Base-by-base conservation (phyloP, 2,329 filamentous ascomycete genomes). In the Drechslerella stenobrocha region DNA sequence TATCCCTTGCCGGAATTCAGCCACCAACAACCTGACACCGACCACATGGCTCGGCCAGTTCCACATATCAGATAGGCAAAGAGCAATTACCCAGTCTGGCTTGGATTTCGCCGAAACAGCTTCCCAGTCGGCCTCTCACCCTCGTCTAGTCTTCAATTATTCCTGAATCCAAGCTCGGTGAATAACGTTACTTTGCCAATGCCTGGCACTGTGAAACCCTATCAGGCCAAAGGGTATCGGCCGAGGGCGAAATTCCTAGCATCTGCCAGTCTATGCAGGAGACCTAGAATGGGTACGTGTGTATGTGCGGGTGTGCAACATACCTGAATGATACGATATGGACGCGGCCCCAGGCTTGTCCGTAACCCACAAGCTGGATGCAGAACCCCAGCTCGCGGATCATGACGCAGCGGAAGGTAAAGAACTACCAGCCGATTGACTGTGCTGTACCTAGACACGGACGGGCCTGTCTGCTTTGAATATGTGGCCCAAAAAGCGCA, bases 81-180 rank as follows among this genome's bases (percentile, higher is more conserved):
- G 63, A 67, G 60, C 50, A 67, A 67, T 67, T 67, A 58, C 24
- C 40, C 63, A 34, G 50, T 26, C 40, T 60, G 63, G 63, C 56
- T 67, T 67, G 37, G 63, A 67, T 67, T 60, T 67, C 63, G 55
- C 63, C 63, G 63, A 56, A 67, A 59, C 34, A 32, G 37, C 18
- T 42, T 37, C n/a, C 34, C 34, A 37, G 6, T 34, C 47, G 22
- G 15, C 30, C 18, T 23, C 18, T 26, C 32, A 32, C 32, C 18
- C 28, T 56, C 35, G 37, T 37, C 42, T 34, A 30, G 44, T n/a
- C n/a, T 26, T 47, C 28, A 3, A 24, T 42, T 65, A 60, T 67
- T 67, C 63, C 63, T 67, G 50, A 67, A 67, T 67, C 63, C 63
- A 50, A 67, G 50, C 30, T 22, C 20, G 30, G 53, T 11, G 42